phyloP scores from a whole-genome alignment of 2,329 filamentous ascomycete species.

The Fusarium sublunatum region DNA sequence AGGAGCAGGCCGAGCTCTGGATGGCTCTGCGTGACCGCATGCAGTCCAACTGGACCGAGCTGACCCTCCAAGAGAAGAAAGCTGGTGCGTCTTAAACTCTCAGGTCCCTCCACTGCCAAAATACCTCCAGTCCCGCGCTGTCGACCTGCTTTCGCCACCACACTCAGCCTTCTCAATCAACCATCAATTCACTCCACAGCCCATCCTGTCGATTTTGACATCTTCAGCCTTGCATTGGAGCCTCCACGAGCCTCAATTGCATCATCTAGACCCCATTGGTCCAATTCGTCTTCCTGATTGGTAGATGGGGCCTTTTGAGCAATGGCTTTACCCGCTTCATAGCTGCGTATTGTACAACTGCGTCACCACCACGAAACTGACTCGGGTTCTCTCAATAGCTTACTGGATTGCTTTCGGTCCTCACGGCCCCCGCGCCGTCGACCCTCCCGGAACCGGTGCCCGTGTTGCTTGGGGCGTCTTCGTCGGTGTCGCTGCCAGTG shows the following conservation, averaged over 20 bases:
- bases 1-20: conserved; percentile 99
- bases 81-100: conserved; percentile 77
- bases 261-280: conserved; percentile 35
- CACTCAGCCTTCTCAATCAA: conserved; percentile 9
- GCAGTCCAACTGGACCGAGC: conserved; percentile 96
- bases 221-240: conserved; percentile 38
- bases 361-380: conserved; percentile 49
- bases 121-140: conserved; percentile 50
- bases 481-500: conserved; percentile 73
- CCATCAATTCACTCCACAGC: conserved; percentile 32
- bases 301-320: conserved; percentile 21
- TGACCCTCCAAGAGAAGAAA: conserved; percentile 98
- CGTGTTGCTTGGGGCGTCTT: conserved; percentile 80
- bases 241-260: conserved; percentile 42
- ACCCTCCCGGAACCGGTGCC: conserved; percentile 85
- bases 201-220: conserved; percentile 12
- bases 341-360: conserved; percentile 25
- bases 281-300: conserved; percentile 43
- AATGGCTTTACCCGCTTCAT: conserved; percentile 29
- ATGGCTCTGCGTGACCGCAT: conserved; percentile 98
- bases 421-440: conserved; percentile 87
- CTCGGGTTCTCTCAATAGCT: conserved; percentile 68
- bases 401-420: conserved; percentile 99
- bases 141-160: conserved; percentile 37
- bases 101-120: conserved; percentile 42